Evolutionary conservation across 139 green algal species (phyloP), one percentile per base, ranked within the genome.

Genomic region (Chlorella sorokiniana): DNA sequence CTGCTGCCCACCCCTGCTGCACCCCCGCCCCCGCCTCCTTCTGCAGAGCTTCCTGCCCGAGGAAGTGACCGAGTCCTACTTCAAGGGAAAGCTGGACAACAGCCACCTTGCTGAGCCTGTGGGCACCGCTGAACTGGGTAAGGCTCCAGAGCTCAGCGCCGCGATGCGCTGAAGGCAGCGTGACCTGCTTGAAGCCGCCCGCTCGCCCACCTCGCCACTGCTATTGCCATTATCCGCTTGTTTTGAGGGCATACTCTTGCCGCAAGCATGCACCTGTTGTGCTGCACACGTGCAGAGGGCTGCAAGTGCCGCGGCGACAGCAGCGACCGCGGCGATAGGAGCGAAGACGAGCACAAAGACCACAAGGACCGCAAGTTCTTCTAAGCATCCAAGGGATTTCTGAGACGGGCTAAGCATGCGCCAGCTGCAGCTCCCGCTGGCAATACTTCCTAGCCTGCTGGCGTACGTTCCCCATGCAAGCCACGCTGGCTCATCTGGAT

Each of bases 301-400:
- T 69, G 62, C 62, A 69, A 69, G 62, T 69, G 62, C 62, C n/a
- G 16, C 31, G 62, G 40, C 62, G 48, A 16, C 48, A 56, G n/a
- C n/a, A n/a, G n/a, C n/a, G n/a, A n/a, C n/a, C n/a, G n/a, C n/a
- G n/a, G n/a, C n/a, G n/a, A n/a, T n/a, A n/a, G n/a, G n/a, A n/a
- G n/a, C n/a, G n/a, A n/a, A n/a, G n/a, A n/a, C n/a, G n/a, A n/a
- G n/a, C n/a, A n/a, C n/a, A n/a, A n/a, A n/a, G n/a, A n/a, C n/a
- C n/a, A n/a, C n/a, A n/a, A n/a, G n/a, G n/a, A n/a, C n/a, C n/a
- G n/a, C n/a, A n/a, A n/a, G n/a, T n/a, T n/a, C n/a, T n/a, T n/a
- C n/a, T n/a, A n/a, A n/a, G n/a, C n/a, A n/a, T n/a, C n/a, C n/a
- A n/a, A n/a, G n/a, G n/a, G n/a, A n/a, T n/a, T n/a, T n/a, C n/a